These are phyloP conservation scores for Microdochium trichocladiopsis DNA, from an alignment of 2,329 filamentous ascomycete species.

Conservation along the genomic window DNA sequence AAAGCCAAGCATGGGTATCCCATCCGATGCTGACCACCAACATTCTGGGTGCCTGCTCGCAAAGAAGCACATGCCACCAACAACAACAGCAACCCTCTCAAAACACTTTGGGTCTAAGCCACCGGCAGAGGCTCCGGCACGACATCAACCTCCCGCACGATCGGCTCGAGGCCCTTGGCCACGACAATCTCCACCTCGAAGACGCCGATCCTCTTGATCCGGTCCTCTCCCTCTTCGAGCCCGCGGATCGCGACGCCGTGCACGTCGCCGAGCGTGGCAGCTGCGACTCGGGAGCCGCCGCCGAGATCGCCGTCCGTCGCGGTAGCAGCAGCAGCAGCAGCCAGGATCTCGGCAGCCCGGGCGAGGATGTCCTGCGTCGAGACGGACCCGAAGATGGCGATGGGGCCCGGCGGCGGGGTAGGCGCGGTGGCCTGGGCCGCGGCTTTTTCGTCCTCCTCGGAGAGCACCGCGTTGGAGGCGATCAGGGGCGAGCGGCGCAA, in stretches of 20 bases:
- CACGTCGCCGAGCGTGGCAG: constrained; percentile 18
- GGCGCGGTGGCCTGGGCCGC: constrained; percentile 5
- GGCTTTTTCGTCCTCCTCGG: constrained; percentile 4
- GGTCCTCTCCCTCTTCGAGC: constrained; percentile 22
- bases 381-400: constrained; percentile 35
- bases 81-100: no score
- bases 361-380: constrained; percentile 27
- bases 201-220: constrained; percentile 31
- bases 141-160: constrained; percentile 25
- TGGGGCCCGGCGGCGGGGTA: constrained; percentile 5
- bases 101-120: no score
- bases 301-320: constrained; percentile 11
- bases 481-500: constrained; percentile 17
- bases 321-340: constrained; percentile 21
- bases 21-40: no score
- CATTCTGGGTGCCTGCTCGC: no score
- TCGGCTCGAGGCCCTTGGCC: constrained; percentile 18
- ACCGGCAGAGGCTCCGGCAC: constrained; percentile 14
- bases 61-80: no score
- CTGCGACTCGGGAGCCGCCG: no score
- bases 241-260: constrained; percentile 25
- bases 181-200: constrained; percentile 29
- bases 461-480: constrained; percentile 14
- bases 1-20: no score
- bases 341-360: constrained; percentile 24